Percentiles rank a stretch among this genome's conserved stretches.
Conservation (phyloP, 2,329 filamentous ascomycete species). For the Metarhizium robertsii region DNA sequence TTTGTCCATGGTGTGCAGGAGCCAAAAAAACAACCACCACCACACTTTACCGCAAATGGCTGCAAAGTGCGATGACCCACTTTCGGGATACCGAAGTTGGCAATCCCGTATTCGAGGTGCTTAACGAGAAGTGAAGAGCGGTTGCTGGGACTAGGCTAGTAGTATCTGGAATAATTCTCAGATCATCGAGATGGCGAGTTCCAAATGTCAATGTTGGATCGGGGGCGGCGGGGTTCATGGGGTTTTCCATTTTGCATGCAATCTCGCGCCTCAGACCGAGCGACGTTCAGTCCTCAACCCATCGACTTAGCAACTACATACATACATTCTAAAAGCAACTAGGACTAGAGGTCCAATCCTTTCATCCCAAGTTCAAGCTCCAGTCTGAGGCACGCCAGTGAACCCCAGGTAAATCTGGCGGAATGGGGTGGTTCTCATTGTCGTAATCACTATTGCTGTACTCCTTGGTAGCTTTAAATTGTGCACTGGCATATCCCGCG, state of each 20-base stretch:
- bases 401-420: neutral
- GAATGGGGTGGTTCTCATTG: neutral
- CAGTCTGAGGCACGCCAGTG: neutral
- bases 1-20: neutral
- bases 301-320: no score
- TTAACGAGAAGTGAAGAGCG: no score
- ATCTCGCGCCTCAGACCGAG: no score
- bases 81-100: neutral
- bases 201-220: no score
- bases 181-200: neutral
- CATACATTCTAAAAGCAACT: no score
- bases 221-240: no score
- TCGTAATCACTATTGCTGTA: no score
- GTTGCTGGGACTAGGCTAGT: no score
- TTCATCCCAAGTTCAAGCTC: neutral
- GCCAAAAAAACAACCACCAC: neutral
- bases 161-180: neutral
- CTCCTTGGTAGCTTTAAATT: neutral
- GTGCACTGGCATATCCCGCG: neutral
- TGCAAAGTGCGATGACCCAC: neutral
- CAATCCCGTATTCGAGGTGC: neutral
- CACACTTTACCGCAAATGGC: neutral
- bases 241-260: no score
- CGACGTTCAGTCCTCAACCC: no score
- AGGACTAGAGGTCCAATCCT: no score